Conservation (phyloP, 1,284 basidiomycete species). For the Erythrobasidium hasegawianum region DNA sequence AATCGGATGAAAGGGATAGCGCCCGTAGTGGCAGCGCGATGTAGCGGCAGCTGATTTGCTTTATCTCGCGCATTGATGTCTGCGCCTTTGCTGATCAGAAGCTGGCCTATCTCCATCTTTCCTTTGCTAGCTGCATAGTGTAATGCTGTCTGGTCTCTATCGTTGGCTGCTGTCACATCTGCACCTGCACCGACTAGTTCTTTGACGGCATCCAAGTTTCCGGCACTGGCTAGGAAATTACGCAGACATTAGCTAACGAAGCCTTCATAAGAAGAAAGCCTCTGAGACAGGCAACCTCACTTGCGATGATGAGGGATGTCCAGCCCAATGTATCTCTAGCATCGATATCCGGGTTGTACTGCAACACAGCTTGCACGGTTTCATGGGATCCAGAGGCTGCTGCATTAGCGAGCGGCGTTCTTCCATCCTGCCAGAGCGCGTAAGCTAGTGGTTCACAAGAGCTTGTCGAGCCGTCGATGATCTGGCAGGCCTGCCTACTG, state of each 20-base stretch:
- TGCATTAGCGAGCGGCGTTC: conserved; percentile 86
- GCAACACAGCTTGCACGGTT: conserved; percentile 68
- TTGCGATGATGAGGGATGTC: conserved; percentile 82
- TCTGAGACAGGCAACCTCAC: conserved; percentile 53
- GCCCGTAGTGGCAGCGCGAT: conserved; percentile 90
- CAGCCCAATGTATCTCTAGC: conserved; percentile 70
- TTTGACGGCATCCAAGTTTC: conserved; percentile 69
- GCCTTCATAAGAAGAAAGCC: too few species aligned
- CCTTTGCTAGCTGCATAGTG: conserved; percentile 47
- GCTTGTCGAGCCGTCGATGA: background rate
- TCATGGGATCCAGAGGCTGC: conserved; percentile 67
- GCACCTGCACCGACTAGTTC: conserved; percentile 81
- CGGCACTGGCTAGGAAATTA: conserved; percentile 67
- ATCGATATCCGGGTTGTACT: conserved; percentile 66
- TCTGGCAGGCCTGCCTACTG: too few species aligned
- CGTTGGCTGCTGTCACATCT: conserved; percentile 72
- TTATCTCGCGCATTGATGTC: conserved; percentile 89
- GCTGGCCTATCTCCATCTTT: conserved; percentile 67
- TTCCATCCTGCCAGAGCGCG: conserved; percentile 62
- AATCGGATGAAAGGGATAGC: conserved; percentile 78
- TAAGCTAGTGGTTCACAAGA: background rate
- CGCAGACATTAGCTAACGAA: conserved; percentile 4
- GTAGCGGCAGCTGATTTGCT: conserved; percentile 82
- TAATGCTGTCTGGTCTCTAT: conserved; percentile 83
- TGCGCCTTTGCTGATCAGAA: conserved; percentile 77